These are phyloP conservation scores for Incumbomyces lentus DNA, from an alignment of 2,329 filamentous ascomycete genomes.

Conservation along the genomic window DNA sequence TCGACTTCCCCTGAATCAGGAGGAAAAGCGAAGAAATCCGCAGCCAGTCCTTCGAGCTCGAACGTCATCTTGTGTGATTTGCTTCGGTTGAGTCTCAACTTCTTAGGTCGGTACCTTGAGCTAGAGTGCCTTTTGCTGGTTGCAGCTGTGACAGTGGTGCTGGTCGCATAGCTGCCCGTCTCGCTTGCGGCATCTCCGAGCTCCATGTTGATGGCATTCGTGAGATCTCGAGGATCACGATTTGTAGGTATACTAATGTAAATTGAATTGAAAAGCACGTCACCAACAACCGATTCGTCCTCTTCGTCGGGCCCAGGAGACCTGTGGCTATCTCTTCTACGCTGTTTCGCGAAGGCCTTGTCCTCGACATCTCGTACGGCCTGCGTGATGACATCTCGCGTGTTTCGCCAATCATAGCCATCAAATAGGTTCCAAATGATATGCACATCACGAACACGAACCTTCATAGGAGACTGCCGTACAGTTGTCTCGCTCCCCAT, in stretches of 20 bases:
- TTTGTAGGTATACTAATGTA: constrained; percentile 89
- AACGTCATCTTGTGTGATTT: constrained; percentile 92
- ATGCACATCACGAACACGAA: constrained; percentile 76
- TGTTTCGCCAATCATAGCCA: constrained; percentile 90
- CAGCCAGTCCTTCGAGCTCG: constrained; percentile 73
- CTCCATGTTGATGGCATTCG: constrained; percentile 75
- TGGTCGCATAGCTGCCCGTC: constrained; percentile 78
- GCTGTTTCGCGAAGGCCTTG: constrained; percentile 65
- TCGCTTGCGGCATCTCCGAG: constrained; percentile 80
- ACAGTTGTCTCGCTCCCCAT: constrained; percentile 51
- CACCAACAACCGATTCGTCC: constrained; percentile 80
- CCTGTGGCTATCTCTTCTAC: constrained; percentile 46
- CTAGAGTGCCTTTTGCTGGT: constrained; percentile 28
- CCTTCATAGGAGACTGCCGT: constrained; percentile 59
- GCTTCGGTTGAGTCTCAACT: constrained; percentile 69
- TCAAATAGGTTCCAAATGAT: constrained; percentile 97
- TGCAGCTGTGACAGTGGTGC: constrained; percentile 39
- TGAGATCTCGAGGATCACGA: constrained; percentile 70
- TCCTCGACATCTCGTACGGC: constrained; percentile 80
- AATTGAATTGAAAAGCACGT: constrained; percentile 96
- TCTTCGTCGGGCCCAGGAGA: constrained; percentile 47
- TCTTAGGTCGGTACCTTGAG: constrained; percentile 38
- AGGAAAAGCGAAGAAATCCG: constrained; percentile 73
- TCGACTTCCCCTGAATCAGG: constrained; percentile 68
- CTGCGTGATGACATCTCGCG: constrained; percentile 73